phyloP scores from a whole-genome alignment of 805 yeast genomes.

The Candida sanyiensis region DNA sequence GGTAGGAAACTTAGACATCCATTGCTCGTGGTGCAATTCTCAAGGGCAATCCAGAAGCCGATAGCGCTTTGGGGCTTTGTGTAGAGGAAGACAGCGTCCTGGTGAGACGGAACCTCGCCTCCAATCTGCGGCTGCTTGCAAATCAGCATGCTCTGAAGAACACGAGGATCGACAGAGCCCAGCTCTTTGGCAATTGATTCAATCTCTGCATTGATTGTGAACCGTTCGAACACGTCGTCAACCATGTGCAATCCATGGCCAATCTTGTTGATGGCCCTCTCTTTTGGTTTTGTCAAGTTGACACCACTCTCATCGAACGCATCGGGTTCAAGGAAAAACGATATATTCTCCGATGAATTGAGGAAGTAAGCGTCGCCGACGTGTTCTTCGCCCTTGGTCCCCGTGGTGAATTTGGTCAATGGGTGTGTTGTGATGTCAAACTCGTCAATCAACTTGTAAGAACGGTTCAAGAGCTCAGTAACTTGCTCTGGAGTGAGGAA shows the following conservation, averaged over 20 bases:
- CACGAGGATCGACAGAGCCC: slow-evolving; percentile 57
- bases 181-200: slow-evolving; percentile 46
- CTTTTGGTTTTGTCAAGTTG: slow-evolving; percentile 42
- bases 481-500: slow-evolving; percentile 44
- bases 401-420: slow-evolving; percentile 60
- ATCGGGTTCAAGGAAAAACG: slow-evolving; percentile 65
- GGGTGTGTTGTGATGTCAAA: slow-evolving; percentile 59
- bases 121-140: slow-evolving; percentile 74
- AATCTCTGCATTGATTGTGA: slow-evolving; percentile 49
- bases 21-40: slow-evolving; percentile 59
- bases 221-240: slow-evolving; percentile 40
- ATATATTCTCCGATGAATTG: slow-evolving; percentile 60
- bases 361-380: slow-evolving; percentile 72
- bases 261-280: slow-evolving; percentile 62
- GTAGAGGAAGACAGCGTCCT: slow-evolving; percentile 67
- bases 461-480: slow-evolving; percentile 33
- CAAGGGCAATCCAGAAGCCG: slow-evolving; percentile 80
- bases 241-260: slow-evolving; percentile 69
- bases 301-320: slow-evolving; percentile 54
- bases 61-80: slow-evolving; percentile 67
- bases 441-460: slow-evolving; percentile 39
- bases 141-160: slow-evolving; percentile 73
- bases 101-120: slow-evolving; percentile 72
- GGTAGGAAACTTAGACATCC: slow-evolving; percentile 69
- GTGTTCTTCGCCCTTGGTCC: slow-evolving; percentile 42